phyloP scores from a whole-genome alignment of 2,329 filamentous ascomycete species.

The Penicillium paneum region DNA sequence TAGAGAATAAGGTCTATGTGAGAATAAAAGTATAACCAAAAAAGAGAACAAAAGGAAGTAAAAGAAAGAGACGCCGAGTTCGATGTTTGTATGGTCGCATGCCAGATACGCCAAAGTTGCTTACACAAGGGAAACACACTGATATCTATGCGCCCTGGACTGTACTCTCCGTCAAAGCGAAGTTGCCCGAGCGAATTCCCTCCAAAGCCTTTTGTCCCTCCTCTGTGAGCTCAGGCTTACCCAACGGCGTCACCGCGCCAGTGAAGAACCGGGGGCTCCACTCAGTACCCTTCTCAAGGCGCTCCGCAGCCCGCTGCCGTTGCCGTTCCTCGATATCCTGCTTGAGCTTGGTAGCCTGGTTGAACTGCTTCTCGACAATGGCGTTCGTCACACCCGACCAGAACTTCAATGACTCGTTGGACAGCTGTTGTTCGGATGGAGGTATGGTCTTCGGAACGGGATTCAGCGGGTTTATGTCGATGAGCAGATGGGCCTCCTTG shows the following conservation, averaged over 20 bases:
- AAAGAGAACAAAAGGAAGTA: not conserved
- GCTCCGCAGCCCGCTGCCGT: slow-evolving; percentile 75
- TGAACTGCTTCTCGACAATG: slow-evolving; percentile 78
- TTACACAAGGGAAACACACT: slow-evolving; percentile 7
- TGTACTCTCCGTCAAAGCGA: slow-evolving; percentile 45
- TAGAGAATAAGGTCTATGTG: slow-evolving; percentile 14
- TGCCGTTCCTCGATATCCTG: slow-evolving; percentile 89
- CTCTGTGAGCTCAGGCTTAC: slow-evolving; percentile 60
- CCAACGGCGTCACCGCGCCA: slow-evolving; percentile 56
- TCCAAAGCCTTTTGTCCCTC: slow-evolving; percentile 59
- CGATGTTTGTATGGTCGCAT: slow-evolving; percentile 16
- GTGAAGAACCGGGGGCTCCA: slow-evolving; percentile 91
- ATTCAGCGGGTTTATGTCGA: slow-evolving; percentile 80
- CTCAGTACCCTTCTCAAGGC: slow-evolving; percentile 64
- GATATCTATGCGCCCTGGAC: slow-evolving; percentile 33
- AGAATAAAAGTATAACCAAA: slow-evolving; percentile 2
- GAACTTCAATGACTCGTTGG: slow-evolving; percentile 84
- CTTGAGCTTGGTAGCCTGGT: slow-evolving; percentile 80
- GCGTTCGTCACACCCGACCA: slow-evolving; percentile 87
- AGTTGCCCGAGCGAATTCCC: slow-evolving; percentile 54
- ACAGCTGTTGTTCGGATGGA: slow-evolving; percentile 71
- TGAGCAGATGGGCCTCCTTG: slow-evolving; percentile 64
- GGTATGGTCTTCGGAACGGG: slow-evolving; percentile 78
- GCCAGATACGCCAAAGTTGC: slow-evolving; percentile 26
- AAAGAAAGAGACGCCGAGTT: slow-evolving; percentile 16